Evolutionary conservation across 2,329 filamentous ascomycete species (phyloP), one percentile per base, ranked within the genome.

Genomic region (Nigrospora osmanthi): DNA sequence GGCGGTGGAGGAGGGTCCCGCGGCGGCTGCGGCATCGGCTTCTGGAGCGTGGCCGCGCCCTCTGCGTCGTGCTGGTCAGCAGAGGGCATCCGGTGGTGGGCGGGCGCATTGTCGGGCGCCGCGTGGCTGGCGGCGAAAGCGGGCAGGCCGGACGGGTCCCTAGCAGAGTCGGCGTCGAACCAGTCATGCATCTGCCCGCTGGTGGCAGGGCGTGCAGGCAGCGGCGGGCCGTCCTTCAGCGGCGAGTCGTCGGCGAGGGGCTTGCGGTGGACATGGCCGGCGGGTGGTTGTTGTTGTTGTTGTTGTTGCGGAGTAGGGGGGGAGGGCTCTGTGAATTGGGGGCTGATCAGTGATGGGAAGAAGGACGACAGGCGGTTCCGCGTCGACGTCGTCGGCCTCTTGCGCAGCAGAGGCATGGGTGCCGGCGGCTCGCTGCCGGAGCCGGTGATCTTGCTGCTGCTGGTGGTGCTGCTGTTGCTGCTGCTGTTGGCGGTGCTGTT

Each of bases 311-410:
- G 23, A 28, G 23, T 28, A 10, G 23, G 23, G 9, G 23, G 7
- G 10, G 23, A 28, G 23, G 23, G n/a, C 32, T 59, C 57, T 61
- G 50, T 47, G 40, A 46, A 42, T 16, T 51, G 48, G 44, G 48
- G 44, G 37, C 45, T 52, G 44, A 56, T 63, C 49, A 63, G 60
- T 51, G 57, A 58, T 30, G 58, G 58, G 38, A 60, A 58, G 53
- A 62, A 58, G 31, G 56, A 53, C 19, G 58, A 62, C 42, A 59
- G 47, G 46, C 58, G 57, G 33, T 52, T 48, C 16, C 60, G 50
- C 48, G 46, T 57, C 38, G 58, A 56, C 40, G 50, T 43, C 45
- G 49, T 54, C 38, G 45, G 49, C 46, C 49, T 51, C 34, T 48
- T 41, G 41, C 42, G 39, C 40, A 36, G 35, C 35, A 32, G 48